A percentile compares a stretch with the other conserved stretches of the same genome.
Conservation (phyloP, 257 asterid genomes). For the Solanum raphanifolium region DNA sequence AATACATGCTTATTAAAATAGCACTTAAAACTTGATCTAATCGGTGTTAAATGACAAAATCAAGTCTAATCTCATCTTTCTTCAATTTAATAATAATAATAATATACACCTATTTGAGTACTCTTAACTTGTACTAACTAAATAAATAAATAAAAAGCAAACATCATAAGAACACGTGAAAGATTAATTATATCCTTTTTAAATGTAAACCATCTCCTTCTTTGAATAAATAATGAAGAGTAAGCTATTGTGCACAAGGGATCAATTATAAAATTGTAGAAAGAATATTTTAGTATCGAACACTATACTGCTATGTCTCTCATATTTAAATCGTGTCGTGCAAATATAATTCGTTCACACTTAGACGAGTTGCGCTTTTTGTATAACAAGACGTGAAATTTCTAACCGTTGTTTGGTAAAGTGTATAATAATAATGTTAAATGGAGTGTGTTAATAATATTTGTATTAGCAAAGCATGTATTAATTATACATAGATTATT, state of each 20-base stretch:
- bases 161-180: not conserved
- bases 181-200: not conserved
- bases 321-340: not conserved
- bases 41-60: not conserved
- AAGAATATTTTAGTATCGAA: not conserved
- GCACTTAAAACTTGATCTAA: not conserved
- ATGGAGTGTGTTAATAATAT: no score
- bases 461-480: no score
- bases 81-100: not conserved
- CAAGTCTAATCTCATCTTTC: not conserved
- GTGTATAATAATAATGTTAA: no score
- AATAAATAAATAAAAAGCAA: not conserved
- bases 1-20: not conserved
- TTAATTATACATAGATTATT: no score
- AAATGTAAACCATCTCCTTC: not conserved
- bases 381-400: not conserved
- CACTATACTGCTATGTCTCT: not conserved
- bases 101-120: no score
- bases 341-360: not conserved
- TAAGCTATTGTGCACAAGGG: not conserved
- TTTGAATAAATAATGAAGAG: not conserved
- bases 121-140: not conserved
- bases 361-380: not conserved
- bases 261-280: not conserved
- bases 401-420: rapidly evolving